These are phyloP conservation scores for Mycotypha africana DNA, from an alignment of 371 early-diverging fungal genomes.

Conservation along the genomic window DNA sequence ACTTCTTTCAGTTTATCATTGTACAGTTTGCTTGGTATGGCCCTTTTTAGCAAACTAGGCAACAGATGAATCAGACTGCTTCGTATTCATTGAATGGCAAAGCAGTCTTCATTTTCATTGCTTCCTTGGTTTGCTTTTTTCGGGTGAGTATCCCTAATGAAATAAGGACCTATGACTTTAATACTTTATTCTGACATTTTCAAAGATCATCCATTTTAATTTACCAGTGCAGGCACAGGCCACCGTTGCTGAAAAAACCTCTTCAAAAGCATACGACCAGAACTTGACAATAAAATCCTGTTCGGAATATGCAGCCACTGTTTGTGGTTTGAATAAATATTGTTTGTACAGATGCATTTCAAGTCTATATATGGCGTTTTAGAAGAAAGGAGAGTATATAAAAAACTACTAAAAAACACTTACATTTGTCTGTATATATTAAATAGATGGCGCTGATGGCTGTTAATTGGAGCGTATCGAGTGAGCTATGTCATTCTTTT, in stretches of 20 bases:
- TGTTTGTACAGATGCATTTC: slow-evolving; percentile 9
- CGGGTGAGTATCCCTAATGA: slow-evolving; percentile 7
- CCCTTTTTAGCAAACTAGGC: slow-evolving; percentile 12
- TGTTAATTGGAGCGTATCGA: too few species aligned
- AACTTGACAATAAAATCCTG: slow-evolving; percentile 7
- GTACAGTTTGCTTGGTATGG: slow-evolving; percentile 7
- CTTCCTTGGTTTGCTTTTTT: slow-evolving; percentile 10
- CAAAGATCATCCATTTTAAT: slow-evolving; percentile 2
- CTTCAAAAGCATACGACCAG: slow-evolving; percentile 1
- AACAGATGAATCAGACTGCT: slow-evolving; percentile 2
- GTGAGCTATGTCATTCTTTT: too few species aligned
- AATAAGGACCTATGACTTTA: not conserved
- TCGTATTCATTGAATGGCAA: slow-evolving; percentile 7
- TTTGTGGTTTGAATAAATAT: slow-evolving; percentile 8
- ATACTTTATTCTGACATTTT: slow-evolving; percentile 1
- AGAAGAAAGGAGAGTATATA: too few species aligned
- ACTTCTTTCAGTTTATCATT: slow-evolving; percentile 6
- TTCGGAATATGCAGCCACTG: slow-evolving; percentile 5
- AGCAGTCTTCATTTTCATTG: slow-evolving; percentile 11
- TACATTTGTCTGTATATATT: too few species aligned
- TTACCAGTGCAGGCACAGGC: slow-evolving; percentile 11
- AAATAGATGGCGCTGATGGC: too few species aligned
- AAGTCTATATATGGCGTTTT: too few species aligned
- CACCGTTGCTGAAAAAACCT: slow-evolving; percentile 2
- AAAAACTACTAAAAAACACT: too few species aligned